Evolutionary conservation across 2,329 filamentous ascomycete genomes (phyloP).

Genomic region (Madurella fahalii): DNA sequence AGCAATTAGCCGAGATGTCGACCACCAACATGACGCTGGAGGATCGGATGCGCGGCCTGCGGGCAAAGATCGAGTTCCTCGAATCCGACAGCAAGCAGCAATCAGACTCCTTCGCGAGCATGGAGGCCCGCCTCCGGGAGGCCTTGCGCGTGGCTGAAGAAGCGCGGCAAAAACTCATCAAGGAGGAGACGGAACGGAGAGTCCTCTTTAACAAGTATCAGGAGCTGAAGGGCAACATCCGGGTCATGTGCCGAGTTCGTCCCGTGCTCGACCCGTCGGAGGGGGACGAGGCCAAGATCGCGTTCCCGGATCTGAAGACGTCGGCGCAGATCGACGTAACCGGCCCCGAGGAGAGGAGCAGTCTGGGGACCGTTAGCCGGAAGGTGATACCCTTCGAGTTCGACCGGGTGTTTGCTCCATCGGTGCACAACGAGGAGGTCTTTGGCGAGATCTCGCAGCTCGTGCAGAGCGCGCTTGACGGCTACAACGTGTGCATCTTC

Average conservation of each 20-base stretch:
- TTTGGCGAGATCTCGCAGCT: conserved; percentile 97
- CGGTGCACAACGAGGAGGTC: conserved; percentile 74
- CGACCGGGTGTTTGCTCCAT: conserved; percentile 83
- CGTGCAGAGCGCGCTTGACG: conserved; percentile 92
- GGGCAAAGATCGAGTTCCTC: conserved; percentile 80
- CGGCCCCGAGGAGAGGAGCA: conserved; percentile 79
- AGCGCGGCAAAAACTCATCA: conserved; percentile 76
- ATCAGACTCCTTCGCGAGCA: conserved; percentile 76
- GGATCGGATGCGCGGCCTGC: conserved; percentile 68
- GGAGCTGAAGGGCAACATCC: conserved; percentile 96
- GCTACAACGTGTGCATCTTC: conserved; percentile 98
- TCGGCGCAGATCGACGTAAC: conserved; percentile 81
- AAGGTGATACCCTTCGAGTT: conserved; percentile 86
- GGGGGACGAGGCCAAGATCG: conserved; percentile 66
- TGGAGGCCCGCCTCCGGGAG: conserved; percentile 76
- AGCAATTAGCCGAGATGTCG: conserved; percentile 54
- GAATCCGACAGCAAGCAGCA: conserved; percentile 88
- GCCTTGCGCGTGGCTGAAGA: conserved; percentile 66
- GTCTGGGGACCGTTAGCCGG: conserved; percentile 67
- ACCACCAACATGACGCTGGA: conserved; percentile 65
- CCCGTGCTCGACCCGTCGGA: conserved; percentile 60
- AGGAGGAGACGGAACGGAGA: conserved; percentile 83
- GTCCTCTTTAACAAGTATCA: conserved; percentile 97
- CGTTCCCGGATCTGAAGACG: conserved; percentile 78
- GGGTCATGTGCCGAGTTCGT: conserved; percentile 94